phyloP scores from a whole-genome alignment of 2,329 filamentous ascomycete species.

The Aspergillus oerlinghausenensis region DNA sequence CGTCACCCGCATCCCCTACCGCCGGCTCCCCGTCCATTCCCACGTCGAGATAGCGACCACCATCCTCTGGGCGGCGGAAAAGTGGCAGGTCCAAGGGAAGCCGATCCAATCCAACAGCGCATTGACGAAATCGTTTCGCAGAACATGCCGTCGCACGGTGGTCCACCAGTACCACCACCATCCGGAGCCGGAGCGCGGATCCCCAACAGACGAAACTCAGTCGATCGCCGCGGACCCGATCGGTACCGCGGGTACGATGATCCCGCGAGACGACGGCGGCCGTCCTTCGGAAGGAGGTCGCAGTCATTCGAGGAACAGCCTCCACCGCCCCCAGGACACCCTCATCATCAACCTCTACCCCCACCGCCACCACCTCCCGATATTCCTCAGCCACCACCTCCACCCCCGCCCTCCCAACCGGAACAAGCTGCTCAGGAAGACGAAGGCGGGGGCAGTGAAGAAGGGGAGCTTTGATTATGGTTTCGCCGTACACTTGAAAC shows the following conservation, averaged over 20 bases:
- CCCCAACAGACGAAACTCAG: neutral
- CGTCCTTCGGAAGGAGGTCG: constrained; percentile 4
- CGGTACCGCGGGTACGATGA: constrained; percentile 16
- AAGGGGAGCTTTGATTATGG: constrained; percentile 34
- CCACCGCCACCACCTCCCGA: constrained; percentile 17
- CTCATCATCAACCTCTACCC: neutral
- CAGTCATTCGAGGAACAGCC: constrained; percentile 4
- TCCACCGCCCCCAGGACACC: neutral
- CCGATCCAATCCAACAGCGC: constrained; percentile 32
- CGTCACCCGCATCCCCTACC: constrained; percentile 20
- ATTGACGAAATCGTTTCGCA: constrained; percentile 35
- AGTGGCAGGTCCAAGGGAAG: constrained; percentile 2
- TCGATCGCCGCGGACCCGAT: constrained; percentile 13
- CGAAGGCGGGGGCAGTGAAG: constrained; percentile 39
- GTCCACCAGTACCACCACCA: neutral
- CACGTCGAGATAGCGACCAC: constrained; percentile 14
- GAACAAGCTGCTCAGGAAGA: constrained; percentile 13
- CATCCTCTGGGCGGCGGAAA: constrained; percentile 3
- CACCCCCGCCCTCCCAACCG: constrained; percentile 3
- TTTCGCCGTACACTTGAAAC: neutral
- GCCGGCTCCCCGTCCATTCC: constrained; percentile 13
- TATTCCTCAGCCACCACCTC: constrained; percentile 3
- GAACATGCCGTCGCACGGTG: constrained; percentile 13
- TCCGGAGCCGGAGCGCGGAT: neutral
- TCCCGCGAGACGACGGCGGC: constrained; percentile 9